Conservation (phyloP, 306 rosid genomes). For the Mucuna pruriens region DNA sequence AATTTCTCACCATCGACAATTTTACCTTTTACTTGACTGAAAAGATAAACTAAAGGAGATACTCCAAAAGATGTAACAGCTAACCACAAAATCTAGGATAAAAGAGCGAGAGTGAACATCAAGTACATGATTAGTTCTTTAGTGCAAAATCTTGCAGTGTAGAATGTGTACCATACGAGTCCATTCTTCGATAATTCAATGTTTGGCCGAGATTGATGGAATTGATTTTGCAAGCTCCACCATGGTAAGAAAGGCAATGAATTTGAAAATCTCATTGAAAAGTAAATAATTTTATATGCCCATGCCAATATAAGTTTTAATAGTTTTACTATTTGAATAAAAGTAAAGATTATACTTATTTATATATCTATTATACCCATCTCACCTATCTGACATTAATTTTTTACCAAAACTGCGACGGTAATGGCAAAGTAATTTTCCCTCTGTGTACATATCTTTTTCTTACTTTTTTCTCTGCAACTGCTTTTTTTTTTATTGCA, state of each 20-base stretch:
- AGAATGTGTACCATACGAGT: constrained; percentile 8
- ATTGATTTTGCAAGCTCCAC: constrained; percentile 17
- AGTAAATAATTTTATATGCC: too few relatives aligned
- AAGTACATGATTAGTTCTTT: not conserved
- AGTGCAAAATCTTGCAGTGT: constrained; percentile 5
- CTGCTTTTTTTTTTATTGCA: not conserved
- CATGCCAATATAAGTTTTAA: too few relatives aligned
- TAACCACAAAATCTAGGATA: not conserved
- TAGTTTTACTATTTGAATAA: too few relatives aligned
- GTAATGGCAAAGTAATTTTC: not conserved
- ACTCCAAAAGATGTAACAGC: not conserved
- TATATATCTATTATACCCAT: too few relatives aligned
- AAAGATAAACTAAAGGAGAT: not conserved
- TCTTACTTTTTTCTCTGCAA: not conserved
- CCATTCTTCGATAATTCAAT: constrained; percentile 18
- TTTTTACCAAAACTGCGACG: too few relatives aligned
- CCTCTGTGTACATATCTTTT: not conserved
- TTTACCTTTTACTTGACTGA: not conserved
- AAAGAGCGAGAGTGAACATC: not conserved
- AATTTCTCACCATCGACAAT: not conserved
- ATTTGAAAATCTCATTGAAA: too few relatives aligned
- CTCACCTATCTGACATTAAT: too few relatives aligned
- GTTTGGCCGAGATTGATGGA: constrained; percentile 1
- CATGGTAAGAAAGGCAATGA: too few relatives aligned
- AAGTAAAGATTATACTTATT: too few relatives aligned